Conservation (phyloP, 305 asterid genomes). For the Solanum chacoense region DNA sequence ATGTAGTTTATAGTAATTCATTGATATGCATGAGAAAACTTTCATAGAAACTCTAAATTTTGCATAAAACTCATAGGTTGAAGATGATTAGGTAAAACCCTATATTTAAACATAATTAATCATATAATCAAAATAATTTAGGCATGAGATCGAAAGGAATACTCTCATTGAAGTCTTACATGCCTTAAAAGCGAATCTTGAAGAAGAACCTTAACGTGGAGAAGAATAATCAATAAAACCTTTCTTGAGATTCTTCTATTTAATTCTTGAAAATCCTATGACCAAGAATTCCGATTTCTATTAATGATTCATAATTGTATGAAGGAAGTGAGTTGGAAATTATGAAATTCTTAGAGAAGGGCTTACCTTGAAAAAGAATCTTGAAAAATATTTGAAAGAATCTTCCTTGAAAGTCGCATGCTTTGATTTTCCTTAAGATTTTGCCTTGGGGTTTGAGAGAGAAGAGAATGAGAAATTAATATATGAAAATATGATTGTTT, state of each 20-base stretch:
- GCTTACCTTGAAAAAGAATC: neutral
- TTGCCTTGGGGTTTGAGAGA: neutral
- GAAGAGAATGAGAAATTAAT: neutral
- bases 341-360: neutral
- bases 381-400: neutral
- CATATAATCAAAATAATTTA: neutral
- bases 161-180: neutral
- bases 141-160: neutral
- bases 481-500: neutral
- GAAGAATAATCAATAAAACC: neutral
- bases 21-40: neutral
- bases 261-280: neutral
- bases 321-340: neutral
- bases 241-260: neutral
- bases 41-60: neutral
- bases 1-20: neutral
- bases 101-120: neutral
- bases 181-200: neutral
- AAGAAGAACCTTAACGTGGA: neutral
- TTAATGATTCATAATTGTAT: neutral
- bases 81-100: neutral
- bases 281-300: neutral
- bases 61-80: neutral
- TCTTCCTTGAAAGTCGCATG: neutral
- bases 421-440: neutral